phyloP scores from a whole-genome alignment of 306 rosid genomes.

The Cucurbita maxima region DNA sequence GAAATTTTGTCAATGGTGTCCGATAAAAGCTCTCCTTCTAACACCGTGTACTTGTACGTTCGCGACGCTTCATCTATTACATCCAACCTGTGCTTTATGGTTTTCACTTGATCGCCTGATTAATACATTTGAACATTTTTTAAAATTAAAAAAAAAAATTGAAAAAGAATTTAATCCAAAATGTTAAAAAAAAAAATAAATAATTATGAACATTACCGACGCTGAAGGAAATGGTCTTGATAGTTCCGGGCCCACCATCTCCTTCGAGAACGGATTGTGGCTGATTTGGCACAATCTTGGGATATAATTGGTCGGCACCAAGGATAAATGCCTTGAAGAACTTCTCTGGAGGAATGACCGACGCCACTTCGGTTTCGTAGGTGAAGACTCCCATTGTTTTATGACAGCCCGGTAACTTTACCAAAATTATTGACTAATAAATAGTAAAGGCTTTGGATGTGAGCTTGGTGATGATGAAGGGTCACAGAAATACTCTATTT shows the following conservation, averaged over 20 bases:
- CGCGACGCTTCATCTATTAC: constrained; percentile 19
- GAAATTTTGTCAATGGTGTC: constrained; percentile 27
- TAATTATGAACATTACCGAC: constrained; percentile 7
- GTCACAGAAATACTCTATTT: neutral
- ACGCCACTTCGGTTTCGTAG: constrained; percentile 9
- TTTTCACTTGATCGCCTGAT: neutral
- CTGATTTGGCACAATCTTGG: constrained; percentile 15
- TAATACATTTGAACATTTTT: too few relatives aligned
- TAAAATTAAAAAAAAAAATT: too few relatives aligned
- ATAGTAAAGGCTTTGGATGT: too few relatives aligned
- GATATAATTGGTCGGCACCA: constrained; percentile 14
- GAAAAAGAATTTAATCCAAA: too few relatives aligned
- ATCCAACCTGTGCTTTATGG: constrained; percentile 28
- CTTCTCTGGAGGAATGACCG: constrained; percentile 15
- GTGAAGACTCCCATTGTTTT: constrained; percentile 27
- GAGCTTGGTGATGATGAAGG: neutral
- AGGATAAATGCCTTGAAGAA: constrained; percentile 27
- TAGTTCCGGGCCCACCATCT: constrained; percentile 38
- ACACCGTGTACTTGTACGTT: constrained; percentile 18
- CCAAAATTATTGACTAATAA: neutral
- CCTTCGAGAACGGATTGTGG: constrained; percentile 14
- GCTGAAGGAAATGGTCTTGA: constrained; percentile 15
- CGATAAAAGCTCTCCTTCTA: constrained; percentile 23
- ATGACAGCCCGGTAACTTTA: neutral
- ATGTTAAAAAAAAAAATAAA: neutral